Evolutionary conservation across 176 grass and related monocot genomes (phyloP).

Genomic region (Neostapfia colusana): DNA sequence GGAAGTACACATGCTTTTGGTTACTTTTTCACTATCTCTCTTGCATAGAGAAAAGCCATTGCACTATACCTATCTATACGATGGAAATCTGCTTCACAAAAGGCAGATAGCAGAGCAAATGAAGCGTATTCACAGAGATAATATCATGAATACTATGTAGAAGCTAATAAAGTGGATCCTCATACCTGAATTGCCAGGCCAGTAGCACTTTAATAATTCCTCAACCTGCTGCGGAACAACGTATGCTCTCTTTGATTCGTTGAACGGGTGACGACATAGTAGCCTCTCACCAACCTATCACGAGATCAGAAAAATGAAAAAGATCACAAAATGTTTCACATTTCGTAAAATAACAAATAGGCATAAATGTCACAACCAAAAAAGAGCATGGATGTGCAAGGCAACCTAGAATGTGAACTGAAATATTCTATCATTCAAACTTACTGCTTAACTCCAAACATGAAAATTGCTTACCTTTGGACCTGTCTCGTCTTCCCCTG

Average conservation of each 20-base stretch:
- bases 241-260: constrained; percentile 88
- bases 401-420: constrained; percentile 10
- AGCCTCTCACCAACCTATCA: constrained; percentile 85
- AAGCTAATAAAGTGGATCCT: background rate
- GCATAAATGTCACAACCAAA: background rate
- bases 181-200: constrained; percentile 81
- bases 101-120: background rate
- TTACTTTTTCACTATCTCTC: background rate
- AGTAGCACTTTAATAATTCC: constrained; percentile 87
- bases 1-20: background rate
- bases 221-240: constrained; percentile 89
- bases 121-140: background rate
- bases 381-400: background rate
- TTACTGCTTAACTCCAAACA: constrained; percentile 11
- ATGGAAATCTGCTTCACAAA: background rate
- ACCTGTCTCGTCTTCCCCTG: constrained; percentile 68
- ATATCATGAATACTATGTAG: background rate
- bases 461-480: constrained; percentile 65
- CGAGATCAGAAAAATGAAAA: constrained; percentile 20
- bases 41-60: background rate
- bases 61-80: background rate
- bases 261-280: constrained; percentile 94
- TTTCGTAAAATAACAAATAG: constrained; percentile 4
- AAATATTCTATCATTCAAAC: constrained; percentile 9
- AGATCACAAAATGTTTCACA: constrained; percentile 9